Percentiles rank a stretch among this genome's conserved stretches.
These are phyloP conservation scores for Iris macrosiphon DNA, from an alignment of 106 monocot species.

Conservation along the genomic window DNA sequence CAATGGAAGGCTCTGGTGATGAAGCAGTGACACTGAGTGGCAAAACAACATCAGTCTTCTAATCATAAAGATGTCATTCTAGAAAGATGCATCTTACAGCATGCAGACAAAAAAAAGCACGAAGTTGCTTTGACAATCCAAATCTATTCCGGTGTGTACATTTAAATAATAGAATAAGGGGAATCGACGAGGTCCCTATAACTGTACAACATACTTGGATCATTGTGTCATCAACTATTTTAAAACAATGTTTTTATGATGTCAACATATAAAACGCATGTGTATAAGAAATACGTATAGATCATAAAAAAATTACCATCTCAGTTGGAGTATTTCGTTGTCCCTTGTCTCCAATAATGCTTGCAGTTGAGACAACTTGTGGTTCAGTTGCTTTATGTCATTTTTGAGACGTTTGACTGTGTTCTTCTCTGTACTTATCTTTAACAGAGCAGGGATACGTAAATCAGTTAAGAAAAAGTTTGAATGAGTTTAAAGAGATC, in stretches of 20 bases:
- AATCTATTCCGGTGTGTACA: not conserved
- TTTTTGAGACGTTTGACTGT: constrained; percentile 75
- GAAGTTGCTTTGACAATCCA: not conserved
- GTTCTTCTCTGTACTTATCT: constrained; percentile 88
- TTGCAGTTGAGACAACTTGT: constrained; percentile 77
- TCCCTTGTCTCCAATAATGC: constrained; percentile 85
- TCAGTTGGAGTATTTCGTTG: constrained; percentile 48
- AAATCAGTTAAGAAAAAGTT: constrained; percentile 58
- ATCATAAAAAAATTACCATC: constrained; percentile 35
- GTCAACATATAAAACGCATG: not conserved
- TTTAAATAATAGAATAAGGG: not conserved
- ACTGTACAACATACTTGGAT: not conserved
- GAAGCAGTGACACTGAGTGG: constrained; percentile 17
- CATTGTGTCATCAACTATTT: not conserved
- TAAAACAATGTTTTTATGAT: not conserved
- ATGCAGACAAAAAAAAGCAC: not conserved
- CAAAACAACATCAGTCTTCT: constrained; percentile 9
- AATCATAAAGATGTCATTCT: not conserved
- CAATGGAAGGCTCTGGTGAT: constrained; percentile 2
- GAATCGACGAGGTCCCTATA: not conserved
- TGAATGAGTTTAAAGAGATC: not conserved
- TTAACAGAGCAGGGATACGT: constrained; percentile 85
- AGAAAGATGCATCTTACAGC: not conserved
- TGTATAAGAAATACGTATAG: not conserved
- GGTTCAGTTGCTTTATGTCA: constrained; percentile 94